Evolutionary conservation across 805 yeast species (phyloP).

Genomic region (Pichia eremophila): DNA sequence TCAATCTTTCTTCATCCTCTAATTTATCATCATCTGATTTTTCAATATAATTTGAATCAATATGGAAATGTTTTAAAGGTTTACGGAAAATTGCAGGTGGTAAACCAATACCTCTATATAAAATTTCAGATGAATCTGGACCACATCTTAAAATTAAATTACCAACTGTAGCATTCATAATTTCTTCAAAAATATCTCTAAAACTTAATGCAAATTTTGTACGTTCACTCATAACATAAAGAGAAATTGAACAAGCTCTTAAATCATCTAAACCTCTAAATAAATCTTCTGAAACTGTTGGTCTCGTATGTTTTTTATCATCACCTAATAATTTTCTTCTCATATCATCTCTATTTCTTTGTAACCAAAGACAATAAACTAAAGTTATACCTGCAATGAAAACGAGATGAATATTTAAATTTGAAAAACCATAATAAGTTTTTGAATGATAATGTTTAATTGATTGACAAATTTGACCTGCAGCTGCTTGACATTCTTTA

Average conservation of each 20-base stretch:
- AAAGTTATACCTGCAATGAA: constrained; percentile 63
- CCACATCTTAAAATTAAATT: constrained; percentile 56
- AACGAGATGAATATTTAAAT: constrained; percentile 56
- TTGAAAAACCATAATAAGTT: constrained; percentile 54
- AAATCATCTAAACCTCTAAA: constrained; percentile 52
- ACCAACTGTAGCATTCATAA: constrained; percentile 56
- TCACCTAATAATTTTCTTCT: constrained; percentile 47
- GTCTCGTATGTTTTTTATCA: constrained; percentile 50
- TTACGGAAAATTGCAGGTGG: constrained; percentile 51
- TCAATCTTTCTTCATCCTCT: constrained; percentile 40
- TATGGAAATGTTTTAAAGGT: constrained; percentile 29
- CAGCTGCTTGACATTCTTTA: constrained; percentile 62
- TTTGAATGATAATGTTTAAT: constrained; percentile 56
- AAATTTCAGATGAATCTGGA: constrained; percentile 48
- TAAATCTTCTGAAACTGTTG: constrained; percentile 43
- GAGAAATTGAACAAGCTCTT: constrained; percentile 54
- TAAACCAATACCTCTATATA: constrained; percentile 39
- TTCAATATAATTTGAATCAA: constrained; percentile 24
- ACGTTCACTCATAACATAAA: constrained; percentile 59
- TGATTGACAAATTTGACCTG: constrained; percentile 59
- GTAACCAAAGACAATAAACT: constrained; percentile 57
- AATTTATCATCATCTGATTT: constrained; percentile 28
- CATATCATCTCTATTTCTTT: constrained; percentile 52
- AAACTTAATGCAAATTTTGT: constrained; percentile 52
- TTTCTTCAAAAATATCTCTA: constrained; percentile 59